A percentile compares a stretch with the other conserved stretches of the same genome.
These are phyloP conservation scores for Botrytis fragariae DNA, from an alignment of 2,329 filamentous ascomycete species.

Conservation along the genomic window DNA sequence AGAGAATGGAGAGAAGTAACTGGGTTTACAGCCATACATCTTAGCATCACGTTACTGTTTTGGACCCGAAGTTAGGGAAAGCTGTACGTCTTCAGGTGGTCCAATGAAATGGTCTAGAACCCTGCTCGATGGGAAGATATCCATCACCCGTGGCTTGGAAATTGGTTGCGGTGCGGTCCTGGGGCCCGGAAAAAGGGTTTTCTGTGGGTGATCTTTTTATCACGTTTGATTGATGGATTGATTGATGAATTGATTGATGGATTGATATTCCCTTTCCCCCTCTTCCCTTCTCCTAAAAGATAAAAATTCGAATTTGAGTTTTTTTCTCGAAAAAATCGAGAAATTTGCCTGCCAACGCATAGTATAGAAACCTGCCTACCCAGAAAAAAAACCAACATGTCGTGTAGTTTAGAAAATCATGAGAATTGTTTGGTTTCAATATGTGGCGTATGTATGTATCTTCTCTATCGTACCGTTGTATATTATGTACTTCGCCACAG, in stretches of 20 bases:
- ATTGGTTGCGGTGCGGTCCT: not conserved
- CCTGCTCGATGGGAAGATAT: slow-evolving; percentile 23
- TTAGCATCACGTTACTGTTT: slow-evolving; percentile 35
- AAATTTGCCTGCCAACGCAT: slow-evolving; percentile 21
- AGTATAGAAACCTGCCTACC: not conserved
- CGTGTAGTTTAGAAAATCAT: not conserved
- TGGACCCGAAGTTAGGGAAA: slow-evolving; percentile 28
- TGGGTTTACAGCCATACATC: slow-evolving; percentile 31
- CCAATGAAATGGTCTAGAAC: slow-evolving; percentile 33
- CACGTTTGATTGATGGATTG: not conserved
- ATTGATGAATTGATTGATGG: not conserved
- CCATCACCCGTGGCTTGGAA: slow-evolving; percentile 4
- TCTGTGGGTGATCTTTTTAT: not conserved
- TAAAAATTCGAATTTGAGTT: not conserved
- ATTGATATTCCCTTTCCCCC: not conserved
- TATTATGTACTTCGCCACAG: slow-evolving; percentile 32
- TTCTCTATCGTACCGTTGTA: slow-evolving; percentile 16
- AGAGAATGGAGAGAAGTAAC: not conserved
- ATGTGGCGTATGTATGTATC: not conserved
- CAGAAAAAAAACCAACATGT: slow-evolving; percentile 1
- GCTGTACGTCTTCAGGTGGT: slow-evolving; percentile 14
- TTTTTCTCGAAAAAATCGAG: not conserved
- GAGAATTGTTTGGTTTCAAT: not conserved
- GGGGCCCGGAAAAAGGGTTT: slow-evolving; percentile 17
- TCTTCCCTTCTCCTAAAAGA: not conserved